Percentiles rank a stretch among this genome's conserved stretches.
phyloP scores from a whole-genome alignment of 2,329 filamentous ascomycete species.

The Ascochyta viciae-villosae region DNA sequence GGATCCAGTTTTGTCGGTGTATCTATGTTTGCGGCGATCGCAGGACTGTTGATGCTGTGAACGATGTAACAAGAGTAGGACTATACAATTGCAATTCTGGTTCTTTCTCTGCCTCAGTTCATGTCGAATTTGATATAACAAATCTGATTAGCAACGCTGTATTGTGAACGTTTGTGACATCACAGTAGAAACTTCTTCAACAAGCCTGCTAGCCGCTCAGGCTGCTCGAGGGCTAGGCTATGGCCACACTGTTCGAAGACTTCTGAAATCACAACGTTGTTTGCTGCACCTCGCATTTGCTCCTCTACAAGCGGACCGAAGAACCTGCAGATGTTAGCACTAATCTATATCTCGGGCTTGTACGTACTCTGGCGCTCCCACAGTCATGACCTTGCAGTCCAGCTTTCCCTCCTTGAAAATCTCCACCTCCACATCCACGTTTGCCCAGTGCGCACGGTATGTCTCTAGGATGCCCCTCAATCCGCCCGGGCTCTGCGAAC shows the following conservation, averaged over 20 bases:
- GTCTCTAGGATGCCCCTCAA: constrained; percentile 29
- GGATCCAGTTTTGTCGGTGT: constrained; percentile 13
- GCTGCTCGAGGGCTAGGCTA: constrained; percentile 28
- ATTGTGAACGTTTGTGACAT: background rate
- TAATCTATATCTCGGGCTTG: background rate
- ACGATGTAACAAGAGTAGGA: background rate
- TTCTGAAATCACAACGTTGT: constrained; percentile 37
- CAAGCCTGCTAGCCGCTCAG: constrained; percentile 23
- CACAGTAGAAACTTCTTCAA: constrained; percentile 22
- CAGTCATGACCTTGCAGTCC: constrained; percentile 29
- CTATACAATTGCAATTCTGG: too few relatives aligned
- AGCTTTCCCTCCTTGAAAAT: constrained; percentile 25
- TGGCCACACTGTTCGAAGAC: constrained; percentile 30
- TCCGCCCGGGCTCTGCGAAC: constrained; percentile 28
- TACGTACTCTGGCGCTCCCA: constrained; percentile 29
- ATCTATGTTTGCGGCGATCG: constrained; percentile 18
- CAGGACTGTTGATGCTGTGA: constrained; percentile 24
- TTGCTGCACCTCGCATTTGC: constrained; percentile 40
- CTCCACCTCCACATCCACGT: constrained; percentile 30
- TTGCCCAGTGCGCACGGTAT: constrained; percentile 30
- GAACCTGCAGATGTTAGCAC: constrained; percentile 15
- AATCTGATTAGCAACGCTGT: too few relatives aligned
- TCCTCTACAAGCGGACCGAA: constrained; percentile 28
- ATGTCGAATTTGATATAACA: too few relatives aligned
- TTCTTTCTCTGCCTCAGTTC: too few relatives aligned